A percentile compares a stretch with the other conserved stretches of the same genome.
Evolutionary conservation across 1,284 basidiomycete genomes (phyloP).

Genomic region (Sanghuangporus weigelae): DNA sequence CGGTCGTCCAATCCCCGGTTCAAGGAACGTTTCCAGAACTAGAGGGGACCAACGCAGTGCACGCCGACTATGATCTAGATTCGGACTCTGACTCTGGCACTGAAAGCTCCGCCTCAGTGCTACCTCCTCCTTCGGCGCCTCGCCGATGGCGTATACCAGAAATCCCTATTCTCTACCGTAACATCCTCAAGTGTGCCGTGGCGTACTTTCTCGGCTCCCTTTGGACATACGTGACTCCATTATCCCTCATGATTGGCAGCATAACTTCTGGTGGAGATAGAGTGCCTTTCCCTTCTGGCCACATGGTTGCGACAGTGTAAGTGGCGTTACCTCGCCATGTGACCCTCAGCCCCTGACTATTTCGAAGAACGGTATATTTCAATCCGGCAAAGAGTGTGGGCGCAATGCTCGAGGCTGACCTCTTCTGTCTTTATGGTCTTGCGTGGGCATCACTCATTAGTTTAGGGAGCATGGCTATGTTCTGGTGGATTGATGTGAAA

Average conservation of each 20-base stretch:
- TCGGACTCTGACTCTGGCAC: constrained; percentile 12
- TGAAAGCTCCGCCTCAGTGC: constrained; percentile 20
- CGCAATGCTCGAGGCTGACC: constrained; percentile 86
- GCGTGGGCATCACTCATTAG: constrained; percentile 72
- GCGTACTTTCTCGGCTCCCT: constrained; percentile 89
- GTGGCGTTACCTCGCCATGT: constrained; percentile 2
- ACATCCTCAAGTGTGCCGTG: constrained; percentile 86
- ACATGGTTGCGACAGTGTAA: constrained; percentile 88
- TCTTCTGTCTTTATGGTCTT: constrained; percentile 71
- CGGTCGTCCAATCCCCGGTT: constrained; percentile 15
- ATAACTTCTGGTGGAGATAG: constrained; percentile 49
- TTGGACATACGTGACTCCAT: constrained; percentile 83
- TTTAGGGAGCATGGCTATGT: constrained; percentile 70
- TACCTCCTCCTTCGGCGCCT: constrained; percentile 10
- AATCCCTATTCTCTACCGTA: constrained; percentile 53
- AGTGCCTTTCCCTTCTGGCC: constrained; percentile 67
- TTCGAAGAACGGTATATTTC: constrained; percentile 68
- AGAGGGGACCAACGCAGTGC: constrained; percentile 17
- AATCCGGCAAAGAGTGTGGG: constrained; percentile 86
- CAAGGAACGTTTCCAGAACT: constrained; percentile 7
- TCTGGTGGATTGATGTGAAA: constrained; percentile 70
- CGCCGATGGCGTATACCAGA: constrained; percentile 25
- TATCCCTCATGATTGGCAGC: constrained; percentile 61
- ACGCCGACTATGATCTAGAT: constrained; percentile 24
- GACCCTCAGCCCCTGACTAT: constrained; percentile 1